Evolutionary conservation across 2,329 filamentous ascomycete species (phyloP).

Genomic region (Sarocladium oryzae): DNA sequence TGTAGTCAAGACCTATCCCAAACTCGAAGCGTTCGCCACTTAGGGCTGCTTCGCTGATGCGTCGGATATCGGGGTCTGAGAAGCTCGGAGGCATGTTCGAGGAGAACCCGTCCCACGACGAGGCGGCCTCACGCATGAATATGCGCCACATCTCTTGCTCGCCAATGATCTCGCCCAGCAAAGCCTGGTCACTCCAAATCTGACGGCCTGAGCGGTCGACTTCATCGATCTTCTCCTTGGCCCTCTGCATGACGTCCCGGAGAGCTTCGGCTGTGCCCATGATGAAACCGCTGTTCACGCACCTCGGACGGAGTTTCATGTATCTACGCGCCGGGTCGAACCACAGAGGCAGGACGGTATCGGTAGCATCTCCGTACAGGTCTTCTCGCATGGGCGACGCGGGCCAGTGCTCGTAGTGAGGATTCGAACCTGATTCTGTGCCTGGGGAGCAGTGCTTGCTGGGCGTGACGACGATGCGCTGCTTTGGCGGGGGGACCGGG

Average conservation of each 20-base stretch:
- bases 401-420: slow-evolving; percentile 30
- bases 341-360: slow-evolving; percentile 18
- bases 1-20: slow-evolving; percentile 32
- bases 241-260: slow-evolving; percentile 18
- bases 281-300: slow-evolving; percentile 29
- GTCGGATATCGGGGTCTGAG: slow-evolving; percentile 14
- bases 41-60: slow-evolving; percentile 22
- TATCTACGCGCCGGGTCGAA: slow-evolving; percentile 27
- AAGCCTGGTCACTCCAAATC: slow-evolving; percentile 32
- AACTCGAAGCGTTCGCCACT: slow-evolving; percentile 28
- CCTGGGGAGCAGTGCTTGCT: slow-evolving; percentile 30
- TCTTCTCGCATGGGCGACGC: slow-evolving; percentile 26
- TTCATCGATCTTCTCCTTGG: slow-evolving; percentile 22
- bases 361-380: slow-evolving; percentile 28
- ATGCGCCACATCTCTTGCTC: slow-evolving; percentile 32
- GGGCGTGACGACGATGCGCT: slow-evolving; percentile 26
- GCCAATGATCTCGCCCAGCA: slow-evolving; percentile 31
- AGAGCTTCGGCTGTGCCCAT: slow-evolving; percentile 28
- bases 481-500: slow-evolving; percentile 23
- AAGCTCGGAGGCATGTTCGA: slow-evolving; percentile 14
- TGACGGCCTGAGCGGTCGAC: slow-evolving; percentile 23
- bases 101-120: slow-evolving; percentile 25
- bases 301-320: slow-evolving; percentile 25
- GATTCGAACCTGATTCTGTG: slow-evolving; percentile 26
- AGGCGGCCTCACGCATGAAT: slow-evolving; percentile 22